These are phyloP conservation scores for Wallacemonas sp. DNA, from an alignment of 208 protist genomes.

Conservation along the genomic window DNA sequence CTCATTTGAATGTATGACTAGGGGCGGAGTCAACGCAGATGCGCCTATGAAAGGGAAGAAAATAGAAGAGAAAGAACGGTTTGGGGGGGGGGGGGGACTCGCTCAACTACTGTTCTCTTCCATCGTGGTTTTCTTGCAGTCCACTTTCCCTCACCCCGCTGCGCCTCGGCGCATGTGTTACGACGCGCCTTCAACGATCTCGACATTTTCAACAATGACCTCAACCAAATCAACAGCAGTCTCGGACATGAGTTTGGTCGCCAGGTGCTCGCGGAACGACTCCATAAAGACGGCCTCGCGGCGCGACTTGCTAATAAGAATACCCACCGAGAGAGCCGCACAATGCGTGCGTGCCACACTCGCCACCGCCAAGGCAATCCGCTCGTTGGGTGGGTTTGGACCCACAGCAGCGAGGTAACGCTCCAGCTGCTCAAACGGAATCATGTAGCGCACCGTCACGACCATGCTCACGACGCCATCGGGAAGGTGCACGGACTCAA, in stretches of 20 bases:
- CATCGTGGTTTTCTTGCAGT: no score
- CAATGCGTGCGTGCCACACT: slow-evolving; percentile 47
- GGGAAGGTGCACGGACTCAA: slow-evolving; percentile 56
- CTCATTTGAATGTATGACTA: no score
- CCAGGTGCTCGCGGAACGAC: slow-evolving; percentile 46
- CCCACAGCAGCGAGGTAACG: slow-evolving; percentile 81
- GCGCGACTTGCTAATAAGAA: slow-evolving; percentile 60
- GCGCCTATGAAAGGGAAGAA: no score
- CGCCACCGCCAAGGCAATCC: slow-evolving; percentile 59
- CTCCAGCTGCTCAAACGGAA: slow-evolving; percentile 73
- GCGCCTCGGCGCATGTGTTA: no score
- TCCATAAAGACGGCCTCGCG: slow-evolving; percentile 65
- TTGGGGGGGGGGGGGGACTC: no score
- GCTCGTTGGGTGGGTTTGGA: slow-evolving; percentile 67
- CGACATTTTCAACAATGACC: slow-evolving; percentile 59
- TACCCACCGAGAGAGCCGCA: slow-evolving; percentile 63
- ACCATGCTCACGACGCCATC: slow-evolving; percentile 74
- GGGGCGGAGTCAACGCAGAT: no score
- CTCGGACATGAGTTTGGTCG: slow-evolving; percentile 72
- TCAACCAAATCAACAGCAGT: slow-evolving; percentile 51
- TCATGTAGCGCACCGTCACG: slow-evolving; percentile 64
- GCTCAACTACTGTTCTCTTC: no score
- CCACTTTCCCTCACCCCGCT: no score
- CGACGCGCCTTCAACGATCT: slow-evolving; percentile 35
- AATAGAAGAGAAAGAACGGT: no score